Evolutionary conservation across 2,329 filamentous ascomycete species (phyloP).

Genomic region (Epichloe festucae): DNA sequence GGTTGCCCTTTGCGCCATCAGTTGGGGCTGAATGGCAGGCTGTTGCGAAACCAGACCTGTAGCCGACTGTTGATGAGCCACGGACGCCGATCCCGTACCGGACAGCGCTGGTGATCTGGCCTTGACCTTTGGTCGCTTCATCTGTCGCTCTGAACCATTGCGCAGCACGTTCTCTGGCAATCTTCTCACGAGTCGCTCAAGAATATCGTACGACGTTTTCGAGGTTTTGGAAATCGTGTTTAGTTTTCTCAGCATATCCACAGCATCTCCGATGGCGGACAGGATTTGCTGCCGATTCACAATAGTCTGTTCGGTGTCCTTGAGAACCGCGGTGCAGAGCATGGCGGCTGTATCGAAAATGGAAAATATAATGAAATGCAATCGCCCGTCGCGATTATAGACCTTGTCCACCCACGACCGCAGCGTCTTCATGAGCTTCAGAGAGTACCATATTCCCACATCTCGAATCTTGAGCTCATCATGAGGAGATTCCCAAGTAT

Average conservation of each 20-base stretch:
- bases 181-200: conserved; percentile 17
- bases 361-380: conserved; percentile 37
- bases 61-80: not conserved
- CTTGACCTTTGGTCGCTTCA: conserved; percentile 4
- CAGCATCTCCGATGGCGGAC: conserved; percentile 22
- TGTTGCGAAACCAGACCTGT: not conserved
- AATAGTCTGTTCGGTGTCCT: conserved; percentile 27
- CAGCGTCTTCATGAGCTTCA: conserved; percentile 28
- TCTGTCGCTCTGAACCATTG: not conserved
- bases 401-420: conserved; percentile 29
- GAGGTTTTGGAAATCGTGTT: conserved; percentile 20
- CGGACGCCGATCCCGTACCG: not conserved
- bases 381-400: conserved; percentile 32
- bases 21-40: not conserved
- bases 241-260: conserved; percentile 20
- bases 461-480: conserved; percentile 23
- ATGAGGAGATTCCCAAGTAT: conserved; percentile 13
- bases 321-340: conserved; percentile 35
- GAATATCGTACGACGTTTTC: conserved; percentile 22
- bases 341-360: conserved; percentile 38
- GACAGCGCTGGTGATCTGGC: not conserved
- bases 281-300: conserved; percentile 25
- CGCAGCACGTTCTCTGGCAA: conserved; percentile 10
- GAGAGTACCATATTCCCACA: conserved; percentile 27
- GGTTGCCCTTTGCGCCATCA: not conserved